Conservation (phyloP, 2,329 filamentous ascomycete genomes). For the Akanthomyces lecanii region DNA sequence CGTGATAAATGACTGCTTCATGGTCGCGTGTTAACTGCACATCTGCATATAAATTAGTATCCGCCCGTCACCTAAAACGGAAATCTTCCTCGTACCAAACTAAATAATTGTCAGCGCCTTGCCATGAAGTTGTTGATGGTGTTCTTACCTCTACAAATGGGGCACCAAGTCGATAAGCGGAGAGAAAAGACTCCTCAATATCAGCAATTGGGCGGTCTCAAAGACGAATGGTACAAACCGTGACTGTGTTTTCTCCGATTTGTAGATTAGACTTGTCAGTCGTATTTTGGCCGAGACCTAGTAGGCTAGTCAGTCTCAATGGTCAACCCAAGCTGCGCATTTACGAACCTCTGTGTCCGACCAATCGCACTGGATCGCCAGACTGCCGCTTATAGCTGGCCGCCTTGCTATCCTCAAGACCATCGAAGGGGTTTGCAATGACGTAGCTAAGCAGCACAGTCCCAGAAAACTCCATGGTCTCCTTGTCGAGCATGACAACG, state of each 20-base stretch:
- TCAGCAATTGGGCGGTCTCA: background rate
- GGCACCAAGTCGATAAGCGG: slow-evolving; percentile 8
- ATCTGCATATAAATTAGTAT: slow-evolving; percentile 24
- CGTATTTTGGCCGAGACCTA: slow-evolving; percentile 15
- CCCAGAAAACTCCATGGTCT: slow-evolving; percentile 27
- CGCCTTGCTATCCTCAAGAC: slow-evolving; percentile 8
- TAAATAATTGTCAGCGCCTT: background rate
- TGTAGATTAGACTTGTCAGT: slow-evolving; percentile 2
- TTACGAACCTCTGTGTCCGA: slow-evolving; percentile 33
- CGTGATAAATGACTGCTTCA: slow-evolving; percentile 38
- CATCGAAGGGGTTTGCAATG: slow-evolving; percentile 25
- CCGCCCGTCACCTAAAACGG: too few species aligned
- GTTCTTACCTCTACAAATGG: slow-evolving; percentile 12
- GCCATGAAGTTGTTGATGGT: too few species aligned
- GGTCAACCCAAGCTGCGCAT: background rate
- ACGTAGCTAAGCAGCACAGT: slow-evolving; percentile 33
- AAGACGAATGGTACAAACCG: background rate
- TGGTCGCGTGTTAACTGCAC: slow-evolving; percentile 39
- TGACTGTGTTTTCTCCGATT: slow-evolving; percentile 14
- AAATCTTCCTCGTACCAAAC: slow-evolving; percentile 1
- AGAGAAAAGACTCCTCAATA: slow-evolving; percentile 4
- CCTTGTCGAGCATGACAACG: slow-evolving; percentile 30
- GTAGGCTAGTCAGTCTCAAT: background rate
- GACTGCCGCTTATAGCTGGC: background rate
- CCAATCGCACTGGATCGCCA: slow-evolving; percentile 20